Evolutionary conservation across 2,329 filamentous ascomycete genomes (phyloP).

Genomic region (Penicillium glabrum): DNA sequence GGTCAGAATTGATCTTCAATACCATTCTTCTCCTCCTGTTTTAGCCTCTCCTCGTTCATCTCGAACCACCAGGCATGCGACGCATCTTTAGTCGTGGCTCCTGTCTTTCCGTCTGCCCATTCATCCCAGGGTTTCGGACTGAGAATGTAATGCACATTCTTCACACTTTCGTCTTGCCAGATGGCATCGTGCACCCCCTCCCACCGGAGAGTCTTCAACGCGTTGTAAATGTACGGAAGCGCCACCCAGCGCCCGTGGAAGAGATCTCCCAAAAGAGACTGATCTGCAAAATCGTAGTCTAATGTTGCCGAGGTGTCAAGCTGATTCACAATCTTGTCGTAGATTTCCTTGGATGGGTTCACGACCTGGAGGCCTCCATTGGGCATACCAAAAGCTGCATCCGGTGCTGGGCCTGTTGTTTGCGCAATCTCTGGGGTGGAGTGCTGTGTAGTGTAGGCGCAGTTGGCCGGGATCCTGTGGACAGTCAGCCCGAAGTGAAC

Average conservation of each 20-base stretch:
- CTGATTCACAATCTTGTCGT: conserved; percentile 52
- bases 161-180: conserved; percentile 61
- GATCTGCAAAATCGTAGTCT: conserved; percentile 55
- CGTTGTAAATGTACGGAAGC: conserved; percentile 62
- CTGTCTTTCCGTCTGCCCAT: conserved; percentile 8
- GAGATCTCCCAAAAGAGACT: conserved; percentile 50
- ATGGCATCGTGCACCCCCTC: conserved; percentile 58
- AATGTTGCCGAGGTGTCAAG: conserved; percentile 47
- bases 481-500: neutral
- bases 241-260: conserved; percentile 60
- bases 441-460: conserved; percentile 61
- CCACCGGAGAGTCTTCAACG: conserved; percentile 59
- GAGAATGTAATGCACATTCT: conserved; percentile 64
- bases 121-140: conserved; percentile 66
- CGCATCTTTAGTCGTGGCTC: conserved; percentile 44
- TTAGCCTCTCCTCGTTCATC: conserved; percentile 40
- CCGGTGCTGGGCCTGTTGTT: conserved; percentile 48
- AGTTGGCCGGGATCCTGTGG: conserved; percentile 51
- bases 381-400: conserved; percentile 56
- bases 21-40: conserved; percentile 37
- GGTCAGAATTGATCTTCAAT: conserved; percentile 5
- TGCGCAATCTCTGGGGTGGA: conserved; percentile 46
- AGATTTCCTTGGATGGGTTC: conserved; percentile 51
- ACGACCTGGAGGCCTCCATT: conserved; percentile 64
- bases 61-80: conserved; percentile 61